Percentiles rank a stretch among this genome's conserved stretches.
Evolutionary conservation across 306 rosid species (phyloP).

Genomic region (Alnus glutinosa): DNA sequence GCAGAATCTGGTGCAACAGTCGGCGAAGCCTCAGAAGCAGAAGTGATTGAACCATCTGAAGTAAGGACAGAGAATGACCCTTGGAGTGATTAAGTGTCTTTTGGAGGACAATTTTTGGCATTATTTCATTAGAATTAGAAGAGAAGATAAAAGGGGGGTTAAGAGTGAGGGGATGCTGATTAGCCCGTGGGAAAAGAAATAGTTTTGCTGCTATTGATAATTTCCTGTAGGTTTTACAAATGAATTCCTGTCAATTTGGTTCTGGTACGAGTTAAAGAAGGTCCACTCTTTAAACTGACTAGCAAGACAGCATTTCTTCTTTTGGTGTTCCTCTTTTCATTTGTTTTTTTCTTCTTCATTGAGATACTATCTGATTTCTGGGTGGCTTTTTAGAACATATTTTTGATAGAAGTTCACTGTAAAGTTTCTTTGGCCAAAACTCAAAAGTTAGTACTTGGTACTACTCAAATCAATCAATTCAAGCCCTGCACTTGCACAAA

Average conservation of each 20-base stretch:
- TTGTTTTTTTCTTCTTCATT: neutral
- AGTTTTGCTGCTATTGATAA: neutral
- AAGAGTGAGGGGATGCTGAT: neutral
- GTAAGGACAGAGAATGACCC: slow-evolving; percentile 85
- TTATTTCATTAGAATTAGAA: slow-evolving; percentile 3
- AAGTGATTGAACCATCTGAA: slow-evolving; percentile 86
- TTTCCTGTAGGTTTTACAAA: neutral
- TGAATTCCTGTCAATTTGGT: neutral
- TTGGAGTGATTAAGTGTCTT: slow-evolving; percentile 64
- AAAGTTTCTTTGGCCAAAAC: neutral
- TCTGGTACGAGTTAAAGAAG: neutral
- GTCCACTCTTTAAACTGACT: neutral
- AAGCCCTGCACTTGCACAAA: neutral
- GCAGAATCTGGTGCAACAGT: slow-evolving; percentile 40
- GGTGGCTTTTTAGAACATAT: neutral
- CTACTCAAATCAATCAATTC: neutral
- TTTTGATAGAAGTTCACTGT: too few species aligned
- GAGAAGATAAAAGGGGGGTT: neutral
- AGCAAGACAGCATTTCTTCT: neutral
- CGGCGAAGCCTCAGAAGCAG: slow-evolving; percentile 42
- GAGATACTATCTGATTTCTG: neutral
- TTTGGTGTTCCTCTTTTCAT: neutral
- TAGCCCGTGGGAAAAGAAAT: neutral
- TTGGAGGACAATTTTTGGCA: slow-evolving; percentile 30
- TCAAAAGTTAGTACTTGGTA: neutral